Conservation (phyloP, 2,329 filamentous ascomycete species). For the Calonectria pauciramosa region DNA sequence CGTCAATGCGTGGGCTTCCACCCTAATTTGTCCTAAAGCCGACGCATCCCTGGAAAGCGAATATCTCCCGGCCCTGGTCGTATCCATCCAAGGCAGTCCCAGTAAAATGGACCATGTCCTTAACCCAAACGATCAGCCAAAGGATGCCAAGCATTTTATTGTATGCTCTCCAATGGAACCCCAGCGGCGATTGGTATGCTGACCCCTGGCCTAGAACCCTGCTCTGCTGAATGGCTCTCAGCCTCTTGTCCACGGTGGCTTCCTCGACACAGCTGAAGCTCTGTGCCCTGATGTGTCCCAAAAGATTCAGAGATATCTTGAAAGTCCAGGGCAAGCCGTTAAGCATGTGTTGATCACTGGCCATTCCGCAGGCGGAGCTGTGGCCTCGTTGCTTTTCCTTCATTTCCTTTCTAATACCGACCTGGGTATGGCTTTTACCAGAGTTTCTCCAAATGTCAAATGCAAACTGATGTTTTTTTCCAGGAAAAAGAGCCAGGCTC, state of each 20-base stretch:
- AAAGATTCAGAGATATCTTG: constrained; percentile 21
- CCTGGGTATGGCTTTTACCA: constrained; percentile 17
- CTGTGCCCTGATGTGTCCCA: constrained; percentile 23
- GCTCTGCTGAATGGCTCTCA: neutral
- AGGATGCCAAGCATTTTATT: constrained; percentile 25
- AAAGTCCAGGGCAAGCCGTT: neutral
- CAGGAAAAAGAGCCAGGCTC: constrained; percentile 27
- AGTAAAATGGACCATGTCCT: constrained; percentile 43
- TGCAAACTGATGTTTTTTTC: neutral
- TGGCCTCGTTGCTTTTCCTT: constrained; percentile 38
- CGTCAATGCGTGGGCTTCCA: constrained; percentile 36
- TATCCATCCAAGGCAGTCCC: constrained; percentile 40
- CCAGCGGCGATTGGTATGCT: neutral
- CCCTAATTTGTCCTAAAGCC: constrained; percentile 19
- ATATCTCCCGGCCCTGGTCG: constrained; percentile 30
- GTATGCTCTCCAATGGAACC: constrained; percentile 17
- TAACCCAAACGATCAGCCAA: constrained; percentile 33
- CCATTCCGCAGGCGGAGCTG: constrained; percentile 43
- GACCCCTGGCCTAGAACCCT: constrained; percentile 4
- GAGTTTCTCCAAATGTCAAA: neutral
- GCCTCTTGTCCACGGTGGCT: constrained; percentile 36
- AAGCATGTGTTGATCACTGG: constrained; percentile 40
- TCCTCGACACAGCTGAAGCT: constrained; percentile 35
- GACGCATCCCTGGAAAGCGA: neutral
- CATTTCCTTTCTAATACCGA: constrained; percentile 24